Evolutionary conservation across 768 basidiomycete genomes (phyloP), one percentile per base, ranked within the genome.

Genomic region (Pulveroboletus sp.): DNA sequence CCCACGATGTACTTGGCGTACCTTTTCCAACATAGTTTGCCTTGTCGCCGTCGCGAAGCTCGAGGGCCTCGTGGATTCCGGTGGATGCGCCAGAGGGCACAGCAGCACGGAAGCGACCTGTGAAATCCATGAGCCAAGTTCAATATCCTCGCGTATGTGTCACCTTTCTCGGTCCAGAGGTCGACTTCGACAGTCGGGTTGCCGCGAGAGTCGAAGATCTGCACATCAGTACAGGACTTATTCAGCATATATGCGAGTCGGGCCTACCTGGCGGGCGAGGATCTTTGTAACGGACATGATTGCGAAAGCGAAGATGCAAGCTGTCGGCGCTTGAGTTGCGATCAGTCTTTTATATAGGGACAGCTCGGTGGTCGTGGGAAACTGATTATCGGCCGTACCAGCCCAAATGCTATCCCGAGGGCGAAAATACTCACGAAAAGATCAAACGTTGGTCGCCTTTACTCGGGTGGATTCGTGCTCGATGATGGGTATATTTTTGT

Each of bases 181-280:
- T 94, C 91, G 68, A 93, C 91, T 74, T 93, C 94, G 66, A 97
- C 91, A 64, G 94, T 95, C 63, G 90, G 93, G 81, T 97, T 94
- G 62, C 94, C 94, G 67, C 95, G 92, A 66, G 94, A 97, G 80
- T 98, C 95, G 71, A 97, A 98, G 84, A 98, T 95, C 95, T 97
- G 64, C 2, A 23, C 21, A 37, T 70, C 53, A 55, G 47, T 33
- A 37, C 32, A 35, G 23, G 7, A 39, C 31, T 36, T 7, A 17
- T 33, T 36, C 29, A 25, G 49, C 32, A 45, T 35, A 51, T 37
- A 36, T 48, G 13, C 31, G 31, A 45, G 29, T 20, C 20, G 16
- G 16, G 31, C 67, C 53, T 72, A 90, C 93, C 85, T 94, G 92
- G 68, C 94, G 91, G 63, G 93, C 93, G 75, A 85, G 79, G 65